These are phyloP conservation scores for Mycena galopus DNA, from an alignment of 768 basidiomycete genomes.

Conservation along the genomic window DNA sequence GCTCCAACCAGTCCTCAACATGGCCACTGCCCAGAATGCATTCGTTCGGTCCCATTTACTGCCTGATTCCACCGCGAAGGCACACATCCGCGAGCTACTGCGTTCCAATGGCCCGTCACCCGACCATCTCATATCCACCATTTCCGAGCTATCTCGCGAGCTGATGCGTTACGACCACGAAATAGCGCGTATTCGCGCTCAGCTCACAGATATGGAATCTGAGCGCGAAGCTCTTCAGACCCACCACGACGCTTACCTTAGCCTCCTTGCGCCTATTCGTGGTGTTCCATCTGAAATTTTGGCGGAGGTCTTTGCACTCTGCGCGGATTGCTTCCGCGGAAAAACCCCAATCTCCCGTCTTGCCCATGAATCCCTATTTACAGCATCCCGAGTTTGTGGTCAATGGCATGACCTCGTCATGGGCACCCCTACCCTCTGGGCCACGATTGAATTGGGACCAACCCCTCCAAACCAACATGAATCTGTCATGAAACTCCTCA, in stretches of 20 bases:
- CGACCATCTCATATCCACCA: conserved; percentile 13
- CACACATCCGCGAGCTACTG: no score
- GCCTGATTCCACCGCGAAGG: no score
- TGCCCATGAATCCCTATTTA: conserved; percentile 21
- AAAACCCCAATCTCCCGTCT: conserved; percentile 18
- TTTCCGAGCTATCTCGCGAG: conserved; percentile 25
- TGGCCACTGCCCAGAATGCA: no score
- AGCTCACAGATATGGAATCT: neutral
- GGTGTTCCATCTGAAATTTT: conserved; percentile 15
- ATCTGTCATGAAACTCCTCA: no score
- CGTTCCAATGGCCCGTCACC: no score
- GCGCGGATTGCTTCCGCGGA: no score
- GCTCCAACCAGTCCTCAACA: no score
- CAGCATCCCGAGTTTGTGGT: conserved; percentile 18
- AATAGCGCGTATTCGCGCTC: conserved; percentile 6
- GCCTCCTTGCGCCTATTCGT: conserved; percentile 4
- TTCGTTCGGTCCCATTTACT: no score
- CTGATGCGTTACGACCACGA: conserved; percentile 19
- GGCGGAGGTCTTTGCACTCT: conserved; percentile 9
- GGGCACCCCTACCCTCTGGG: conserved; percentile 20
- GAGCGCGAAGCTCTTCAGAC: conserved; percentile 8
- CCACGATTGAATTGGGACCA: conserved; percentile 25
- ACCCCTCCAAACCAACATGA: no score
- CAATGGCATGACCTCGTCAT: conserved; percentile 22
- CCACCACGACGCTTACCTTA: conserved; percentile 13